Percentiles rank a stretch among this genome's conserved stretches.
phyloP scores from a whole-genome alignment of 140 eudicot species.

The Ambrosia hybrid region DNA sequence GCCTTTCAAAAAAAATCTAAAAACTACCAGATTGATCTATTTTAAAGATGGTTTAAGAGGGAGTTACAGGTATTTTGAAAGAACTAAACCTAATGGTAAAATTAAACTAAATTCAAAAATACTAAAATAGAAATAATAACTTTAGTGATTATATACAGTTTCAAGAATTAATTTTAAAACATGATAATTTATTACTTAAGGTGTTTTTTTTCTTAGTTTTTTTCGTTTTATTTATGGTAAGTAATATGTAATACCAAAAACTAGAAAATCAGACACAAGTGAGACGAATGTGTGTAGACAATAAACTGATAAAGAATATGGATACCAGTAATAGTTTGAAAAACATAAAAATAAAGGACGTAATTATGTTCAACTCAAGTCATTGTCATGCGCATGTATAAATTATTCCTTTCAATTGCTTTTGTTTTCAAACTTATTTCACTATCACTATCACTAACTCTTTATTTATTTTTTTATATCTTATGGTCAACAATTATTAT shows the following conservation, averaged over 20 bases:
- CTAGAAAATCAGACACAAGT: not conserved
- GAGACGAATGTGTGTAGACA: not conserved
- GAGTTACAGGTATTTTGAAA: too few relatives aligned
- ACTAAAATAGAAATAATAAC: not conserved
- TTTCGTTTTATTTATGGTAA: not conserved
- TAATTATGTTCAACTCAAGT: conserved; percentile 32
- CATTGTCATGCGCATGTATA: conserved; percentile 29
- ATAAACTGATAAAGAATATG: not conserved
- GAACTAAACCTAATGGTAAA: too few relatives aligned
- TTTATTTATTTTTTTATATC: not conserved
- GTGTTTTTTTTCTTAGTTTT: not conserved
- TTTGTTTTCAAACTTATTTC: conserved; percentile 19
- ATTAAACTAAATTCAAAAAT: too few relatives aligned
- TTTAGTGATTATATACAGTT: not conserved
- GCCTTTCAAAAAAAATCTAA: too few relatives aligned
- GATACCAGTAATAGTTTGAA: conserved; percentile 18
- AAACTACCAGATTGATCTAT: too few relatives aligned
- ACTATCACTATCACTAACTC: conserved; percentile 3
- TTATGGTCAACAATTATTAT: not conserved
- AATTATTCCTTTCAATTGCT: conserved; percentile 19
- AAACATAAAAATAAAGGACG: conserved; percentile 7
- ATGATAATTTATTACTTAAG: not conserved
- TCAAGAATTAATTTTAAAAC: too few relatives aligned
- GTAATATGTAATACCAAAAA: not conserved
- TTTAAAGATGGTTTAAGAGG: too few relatives aligned